Conservation (phyloP, 768 basidiomycete species). For the Suillus weaverae region DNA sequence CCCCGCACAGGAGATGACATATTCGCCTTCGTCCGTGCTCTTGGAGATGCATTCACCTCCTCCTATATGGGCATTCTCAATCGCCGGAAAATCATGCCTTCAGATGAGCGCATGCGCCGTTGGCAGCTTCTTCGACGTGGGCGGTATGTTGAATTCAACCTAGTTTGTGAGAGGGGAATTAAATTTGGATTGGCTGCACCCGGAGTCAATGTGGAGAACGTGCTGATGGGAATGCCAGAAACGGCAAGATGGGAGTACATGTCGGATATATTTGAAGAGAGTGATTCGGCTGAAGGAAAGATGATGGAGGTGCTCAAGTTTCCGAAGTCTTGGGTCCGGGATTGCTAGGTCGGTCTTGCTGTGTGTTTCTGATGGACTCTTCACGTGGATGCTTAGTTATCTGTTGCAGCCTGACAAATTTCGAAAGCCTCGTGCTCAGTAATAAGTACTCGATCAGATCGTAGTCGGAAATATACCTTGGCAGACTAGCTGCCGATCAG, state of each 20-base stretch:
- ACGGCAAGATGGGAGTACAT: conserved; percentile 71
- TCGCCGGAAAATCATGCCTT: conserved; percentile 36
- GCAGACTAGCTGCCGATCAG: neutral
- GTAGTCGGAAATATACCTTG: neutral
- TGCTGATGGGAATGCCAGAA: conserved; percentile 65
- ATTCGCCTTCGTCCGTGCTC: conserved; percentile 44
- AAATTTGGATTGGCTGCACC: conserved; percentile 65
- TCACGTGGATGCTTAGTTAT: neutral
- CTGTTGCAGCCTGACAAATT: neutral
- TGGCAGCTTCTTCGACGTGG: conserved; percentile 57
- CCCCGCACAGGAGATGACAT: conserved; percentile 36
- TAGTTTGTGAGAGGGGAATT: conserved; percentile 69
- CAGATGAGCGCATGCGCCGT: conserved; percentile 34
- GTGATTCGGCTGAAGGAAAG: conserved; percentile 50
- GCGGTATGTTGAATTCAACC: conserved; percentile 60
- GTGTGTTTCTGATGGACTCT: neutral
- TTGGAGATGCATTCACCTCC: conserved; percentile 46
- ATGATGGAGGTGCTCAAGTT: conserved; percentile 48
- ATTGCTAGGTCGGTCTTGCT: neutral
- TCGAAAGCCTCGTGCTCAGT: neutral
- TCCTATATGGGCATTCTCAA: conserved; percentile 48
- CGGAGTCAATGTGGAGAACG: conserved; percentile 61
- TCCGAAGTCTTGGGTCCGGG: conserved; percentile 18
- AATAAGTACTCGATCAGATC: neutral
- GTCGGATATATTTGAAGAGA: conserved; percentile 51